Conservation (phyloP, 768 basidiomycete species). For the Leccinum barrowsii region DNA sequence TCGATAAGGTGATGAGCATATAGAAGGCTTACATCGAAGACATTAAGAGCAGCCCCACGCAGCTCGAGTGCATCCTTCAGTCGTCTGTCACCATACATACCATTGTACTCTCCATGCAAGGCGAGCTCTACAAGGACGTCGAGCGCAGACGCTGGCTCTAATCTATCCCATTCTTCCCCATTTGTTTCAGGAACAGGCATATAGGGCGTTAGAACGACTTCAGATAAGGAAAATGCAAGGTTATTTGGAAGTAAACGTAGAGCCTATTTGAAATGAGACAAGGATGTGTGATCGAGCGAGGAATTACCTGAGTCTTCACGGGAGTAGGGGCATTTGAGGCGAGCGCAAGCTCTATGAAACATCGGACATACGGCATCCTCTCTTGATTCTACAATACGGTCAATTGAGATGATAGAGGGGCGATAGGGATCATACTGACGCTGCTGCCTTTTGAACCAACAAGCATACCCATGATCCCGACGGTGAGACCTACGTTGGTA, state of each 20-base stretch:
- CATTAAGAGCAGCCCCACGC: conserved; percentile 68
- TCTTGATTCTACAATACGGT: conserved; percentile 49
- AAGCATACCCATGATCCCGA: conserved; percentile 85
- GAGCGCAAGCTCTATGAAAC: conserved; percentile 82
- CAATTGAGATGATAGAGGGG: background rate
- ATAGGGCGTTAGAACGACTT: conserved; percentile 68
- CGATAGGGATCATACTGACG: conserved; percentile 37
- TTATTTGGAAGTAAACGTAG: conserved; percentile 54
- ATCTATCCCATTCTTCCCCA: conserved; percentile 90
- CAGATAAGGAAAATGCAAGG: conserved; percentile 59
- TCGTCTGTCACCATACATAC: conserved; percentile 54
- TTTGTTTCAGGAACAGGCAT: conserved; percentile 77
- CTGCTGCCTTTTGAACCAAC: conserved; percentile 66
- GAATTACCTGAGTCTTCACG: conserved; percentile 78
- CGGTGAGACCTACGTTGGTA: conserved; percentile 72
- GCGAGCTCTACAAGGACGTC: conserved; percentile 80
- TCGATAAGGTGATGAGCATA: background rate
- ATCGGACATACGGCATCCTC: conserved; percentile 58
- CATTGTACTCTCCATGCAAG: conserved; percentile 85
- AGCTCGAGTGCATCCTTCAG: conserved; percentile 68
- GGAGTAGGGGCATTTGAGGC: conserved; percentile 90
- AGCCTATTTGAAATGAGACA: conserved; percentile 40
- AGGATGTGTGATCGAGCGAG: conserved; percentile 11
- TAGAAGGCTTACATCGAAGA: conserved; percentile 71
- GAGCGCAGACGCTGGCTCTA: conserved; percentile 76